Percentiles rank a stretch among this genome's conserved stretches.
Conservation (phyloP, 257 asterid genomes). For the Solanum okadae region DNA sequence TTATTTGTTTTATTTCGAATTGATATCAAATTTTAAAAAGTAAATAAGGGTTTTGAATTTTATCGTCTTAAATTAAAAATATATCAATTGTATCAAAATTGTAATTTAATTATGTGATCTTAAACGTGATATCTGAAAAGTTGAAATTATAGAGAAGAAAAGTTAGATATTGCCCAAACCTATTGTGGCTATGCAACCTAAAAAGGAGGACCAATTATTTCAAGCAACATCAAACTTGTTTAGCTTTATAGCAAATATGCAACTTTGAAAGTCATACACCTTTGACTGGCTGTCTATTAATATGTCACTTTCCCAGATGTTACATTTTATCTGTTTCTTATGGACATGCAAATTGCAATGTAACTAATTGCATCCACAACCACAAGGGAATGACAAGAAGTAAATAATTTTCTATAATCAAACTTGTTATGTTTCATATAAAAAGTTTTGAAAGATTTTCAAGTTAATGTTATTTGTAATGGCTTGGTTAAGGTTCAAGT, state of each 20-base stretch:
- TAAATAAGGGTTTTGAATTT: no score
- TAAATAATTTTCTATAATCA: neutral
- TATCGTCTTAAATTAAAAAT: fast-evolving
- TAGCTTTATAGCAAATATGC: neutral
- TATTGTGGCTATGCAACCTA: neutral
- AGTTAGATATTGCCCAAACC: neutral
- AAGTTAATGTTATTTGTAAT: neutral
- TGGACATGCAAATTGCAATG: neutral
- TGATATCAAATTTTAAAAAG: no score
- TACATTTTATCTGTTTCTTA: neutral
- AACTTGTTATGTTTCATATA: neutral
- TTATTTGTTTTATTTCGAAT: fast-evolving
- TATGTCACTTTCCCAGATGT: neutral
- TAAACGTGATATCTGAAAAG: no score
- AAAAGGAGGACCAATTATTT: neutral
- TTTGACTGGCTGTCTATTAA: neutral
- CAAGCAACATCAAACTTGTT: neutral
- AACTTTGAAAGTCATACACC: neutral
- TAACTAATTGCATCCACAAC: neutral
- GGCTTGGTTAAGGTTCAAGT: neutral
- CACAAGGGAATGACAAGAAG: neutral
- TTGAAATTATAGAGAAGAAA: no score
- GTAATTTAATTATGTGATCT: no score
- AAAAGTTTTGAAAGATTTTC: neutral
- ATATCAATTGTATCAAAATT: no score